These are phyloP conservation scores for Leccinellum rugosiceps DNA, from an alignment of 768 basidiomycete species.

Conservation along the genomic window DNA sequence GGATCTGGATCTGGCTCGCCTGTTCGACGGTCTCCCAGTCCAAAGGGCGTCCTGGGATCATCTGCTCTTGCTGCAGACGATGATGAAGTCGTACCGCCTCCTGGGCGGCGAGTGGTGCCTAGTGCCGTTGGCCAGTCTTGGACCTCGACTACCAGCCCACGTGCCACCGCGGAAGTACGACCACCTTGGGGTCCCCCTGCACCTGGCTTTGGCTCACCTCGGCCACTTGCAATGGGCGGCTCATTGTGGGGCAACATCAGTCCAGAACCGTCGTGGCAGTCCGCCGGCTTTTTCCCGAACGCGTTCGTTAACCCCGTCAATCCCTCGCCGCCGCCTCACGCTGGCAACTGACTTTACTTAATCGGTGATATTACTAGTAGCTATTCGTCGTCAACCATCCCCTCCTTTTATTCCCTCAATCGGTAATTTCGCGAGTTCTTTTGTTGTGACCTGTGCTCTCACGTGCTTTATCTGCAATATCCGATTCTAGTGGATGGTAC, in stretches of 20 bases:
- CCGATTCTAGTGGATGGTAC: conserved; percentile 12
- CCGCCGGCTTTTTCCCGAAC: conserved; percentile 44
- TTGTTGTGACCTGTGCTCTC: conserved; percentile 3
- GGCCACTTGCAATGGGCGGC: conserved; percentile 34
- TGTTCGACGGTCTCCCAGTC: conserved; percentile 47
- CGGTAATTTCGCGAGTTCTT: background rate
- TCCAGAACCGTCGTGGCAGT: conserved; percentile 49
- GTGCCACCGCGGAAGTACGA: conserved; percentile 38
- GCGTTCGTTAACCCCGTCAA: conserved; percentile 47
- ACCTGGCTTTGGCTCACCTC: conserved; percentile 35
- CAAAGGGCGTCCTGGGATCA: conserved; percentile 71
- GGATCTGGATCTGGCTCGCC: conserved; percentile 63
- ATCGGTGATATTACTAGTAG: conserved; percentile 17
- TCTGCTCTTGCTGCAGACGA: conserved; percentile 77
- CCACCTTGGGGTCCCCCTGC: conserved; percentile 47
- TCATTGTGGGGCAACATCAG: conserved; percentile 42
- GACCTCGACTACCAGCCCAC: conserved; percentile 45
- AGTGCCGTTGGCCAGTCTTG: conserved; percentile 47
- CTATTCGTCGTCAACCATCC: background rate
- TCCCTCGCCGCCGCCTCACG: conserved; percentile 46
- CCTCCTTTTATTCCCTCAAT: background rate
- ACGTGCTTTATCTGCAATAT: conserved; percentile 30
- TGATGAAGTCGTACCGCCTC: conserved; percentile 67
- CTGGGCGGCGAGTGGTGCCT: conserved; percentile 41
- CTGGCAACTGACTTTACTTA: conserved; percentile 29